A percentile compares a stretch with the other conserved stretches of the same genome.
Evolutionary conservation across 257 asterid species (phyloP).

Genomic region (Prunella vulgaris): DNA sequence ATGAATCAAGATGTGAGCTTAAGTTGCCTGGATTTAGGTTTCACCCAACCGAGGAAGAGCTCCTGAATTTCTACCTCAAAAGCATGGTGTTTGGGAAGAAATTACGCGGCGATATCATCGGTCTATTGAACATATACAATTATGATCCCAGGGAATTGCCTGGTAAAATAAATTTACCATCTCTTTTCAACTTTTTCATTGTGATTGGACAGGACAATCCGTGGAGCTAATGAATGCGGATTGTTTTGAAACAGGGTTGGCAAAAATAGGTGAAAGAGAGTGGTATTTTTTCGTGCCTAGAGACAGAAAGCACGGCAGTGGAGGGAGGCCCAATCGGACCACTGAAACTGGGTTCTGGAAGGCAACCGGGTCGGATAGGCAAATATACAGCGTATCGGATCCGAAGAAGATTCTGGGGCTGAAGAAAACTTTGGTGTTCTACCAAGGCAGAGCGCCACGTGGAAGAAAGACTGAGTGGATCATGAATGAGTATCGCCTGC

Average conservation of each 20-base stretch:
- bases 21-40: slow-evolving; percentile 72
- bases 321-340: slow-evolving; percentile 69
- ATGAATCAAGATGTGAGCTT: slow-evolving; percentile 23
- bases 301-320: slow-evolving; percentile 63
- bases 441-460: slow-evolving; percentile 74
- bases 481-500: slow-evolving; percentile 78
- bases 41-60: slow-evolving; percentile 82
- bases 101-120: slow-evolving; percentile 46
- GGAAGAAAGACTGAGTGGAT: slow-evolving; percentile 80
- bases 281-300: slow-evolving; percentile 76
- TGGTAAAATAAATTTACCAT: slow-evolving; percentile 28
- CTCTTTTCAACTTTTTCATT: not conserved
- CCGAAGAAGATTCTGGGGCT: slow-evolving; percentile 47
- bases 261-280: slow-evolving; percentile 69
- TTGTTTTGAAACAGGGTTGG: slow-evolving; percentile 40
- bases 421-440: slow-evolving; percentile 71
- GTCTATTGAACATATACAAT: slow-evolving; percentile 60
- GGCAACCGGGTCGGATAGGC: slow-evolving; percentile 82
- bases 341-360: slow-evolving; percentile 76
- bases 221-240: not conserved
- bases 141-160: slow-evolving; percentile 70
- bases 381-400: slow-evolving; percentile 37
- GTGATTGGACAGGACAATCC: not conserved
- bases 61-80: slow-evolving; percentile 59
- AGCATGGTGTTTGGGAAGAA: slow-evolving; percentile 35